Evolutionary conservation across 352 stramenopile genomes (phyloP).

Genomic region (Pythium brachiatum): DNA sequence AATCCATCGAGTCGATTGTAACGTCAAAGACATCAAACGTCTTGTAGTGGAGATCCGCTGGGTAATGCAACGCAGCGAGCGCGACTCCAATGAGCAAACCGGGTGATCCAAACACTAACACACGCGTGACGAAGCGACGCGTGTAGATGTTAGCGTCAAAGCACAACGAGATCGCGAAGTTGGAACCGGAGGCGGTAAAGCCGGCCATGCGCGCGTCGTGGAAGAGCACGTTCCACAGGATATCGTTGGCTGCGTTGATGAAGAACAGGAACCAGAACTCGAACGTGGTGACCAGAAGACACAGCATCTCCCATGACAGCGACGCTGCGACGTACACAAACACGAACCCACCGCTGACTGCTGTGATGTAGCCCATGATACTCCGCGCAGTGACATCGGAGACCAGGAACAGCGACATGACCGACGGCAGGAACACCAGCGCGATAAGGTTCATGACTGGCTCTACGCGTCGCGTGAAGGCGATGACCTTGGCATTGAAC

Average conservation of each 20-base stretch:
- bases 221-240: slow-evolving; percentile 18
- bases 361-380: slow-evolving; percentile 10
- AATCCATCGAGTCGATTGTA: slow-evolving; percentile 7
- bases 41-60: slow-evolving; percentile 12
- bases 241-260: slow-evolving; percentile 19
- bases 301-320: slow-evolving; percentile 21
- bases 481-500: slow-evolving; percentile 14
- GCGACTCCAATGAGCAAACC: slow-evolving; percentile 11
- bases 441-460: slow-evolving; percentile 4
- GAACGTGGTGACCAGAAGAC: slow-evolving; percentile 12
- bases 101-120: slow-evolving; percentile 11
- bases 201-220: slow-evolving; percentile 7
- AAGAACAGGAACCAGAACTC: slow-evolving; percentile 23
- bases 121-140: slow-evolving; percentile 7
- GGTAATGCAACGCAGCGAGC: slow-evolving; percentile 6
- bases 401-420: slow-evolving; percentile 15
- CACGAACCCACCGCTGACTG: slow-evolving; percentile 1
- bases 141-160: slow-evolving; percentile 18
- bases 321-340: slow-evolving; percentile 11
- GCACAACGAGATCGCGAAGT: slow-evolving; percentile 13
- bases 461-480: background rate
- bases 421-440: background rate
- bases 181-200: slow-evolving; percentile 4
- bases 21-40: slow-evolving; percentile 4
- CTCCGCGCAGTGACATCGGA: background rate